Base-by-base conservation (phyloP, 176 grass and related monocot species). In the Musa acuminata region DNA sequence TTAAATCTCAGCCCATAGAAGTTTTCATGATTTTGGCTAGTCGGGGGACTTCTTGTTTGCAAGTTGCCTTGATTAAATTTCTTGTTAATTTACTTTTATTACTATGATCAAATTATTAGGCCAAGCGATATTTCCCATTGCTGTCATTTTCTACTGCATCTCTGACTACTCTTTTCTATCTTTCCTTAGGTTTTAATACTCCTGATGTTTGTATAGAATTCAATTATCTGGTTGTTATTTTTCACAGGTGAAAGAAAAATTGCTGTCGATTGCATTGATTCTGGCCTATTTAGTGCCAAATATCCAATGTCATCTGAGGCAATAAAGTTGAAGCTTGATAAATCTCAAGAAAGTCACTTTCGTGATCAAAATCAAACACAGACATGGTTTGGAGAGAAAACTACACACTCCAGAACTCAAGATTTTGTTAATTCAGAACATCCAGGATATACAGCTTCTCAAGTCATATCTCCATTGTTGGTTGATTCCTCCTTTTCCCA, bases 401-500 rank as follows among this genome's bases (percentile, higher is more conserved):
- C 52, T 55, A 2, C 27, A 43, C 26, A 27, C 20, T 23, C 19
- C 49, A 16, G 48, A 65, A 77, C n/a, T 52, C 48, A 12, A 51
- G 8, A n/a, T 59, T 53, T 62, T 21, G 26, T 52, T 50, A 77
- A 63, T 58, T 52, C 22, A 65, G 52, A 66, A 8, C 2, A 26
- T 66, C n/a, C 60, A 64, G 20, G 7, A 9, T 14, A 17, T 63
- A 22, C 48, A 69, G 64, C 65, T 77, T 24, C 78, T 35, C 24
- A 79, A 29, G 17, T 81, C 70, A 49, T 49, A 8, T 21, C 55
- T 50, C 49, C 65, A 59, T 10, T 62, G 1, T 49, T 35, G 25
- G 9, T 69, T 55, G 16, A 57, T 80, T 50, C 65, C 70, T 81
- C 80, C 83, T 72, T 80, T 54, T 11, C 80, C 27, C 73, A 75